Percentiles rank a stretch among this genome's conserved stretches.
phyloP scores from a whole-genome alignment of 1,284 basidiomycete species.

The Volvariella volvacea region DNA sequence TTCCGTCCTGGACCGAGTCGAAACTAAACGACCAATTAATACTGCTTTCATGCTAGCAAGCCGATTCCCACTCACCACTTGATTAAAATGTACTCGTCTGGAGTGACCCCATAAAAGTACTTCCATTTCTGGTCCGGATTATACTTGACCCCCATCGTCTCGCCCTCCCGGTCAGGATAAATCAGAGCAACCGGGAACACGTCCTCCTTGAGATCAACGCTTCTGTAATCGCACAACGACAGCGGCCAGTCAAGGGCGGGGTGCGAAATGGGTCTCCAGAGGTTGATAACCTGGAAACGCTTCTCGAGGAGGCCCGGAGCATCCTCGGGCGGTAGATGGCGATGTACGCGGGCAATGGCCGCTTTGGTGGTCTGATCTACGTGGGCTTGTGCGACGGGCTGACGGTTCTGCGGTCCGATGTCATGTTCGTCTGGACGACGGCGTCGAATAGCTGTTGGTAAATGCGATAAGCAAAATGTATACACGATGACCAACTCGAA shows the following conservation, averaged over 20 bases:
- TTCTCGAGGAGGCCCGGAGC: not conserved
- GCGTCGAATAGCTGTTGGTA: slow-evolving; percentile 20
- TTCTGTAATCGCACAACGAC: slow-evolving; percentile 3
- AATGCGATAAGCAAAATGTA: not conserved
- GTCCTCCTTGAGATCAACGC: not conserved
- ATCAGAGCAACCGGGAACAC: not conserved
- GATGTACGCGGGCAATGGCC: slow-evolving; percentile 2
- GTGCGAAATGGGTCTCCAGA: slow-evolving; percentile 16
- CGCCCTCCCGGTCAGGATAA: not conserved
- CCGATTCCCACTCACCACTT: slow-evolving; percentile 40
- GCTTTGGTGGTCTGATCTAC: slow-evolving; percentile 30
- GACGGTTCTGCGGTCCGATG: slow-evolving; percentile 17
- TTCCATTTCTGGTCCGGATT: slow-evolving; percentile 12
- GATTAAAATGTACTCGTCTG: slow-evolving; percentile 59
- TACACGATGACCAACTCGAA: too few relatives aligned
- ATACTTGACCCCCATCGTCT: slow-evolving; percentile 1
- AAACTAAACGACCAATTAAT: slow-evolving; percentile 21
- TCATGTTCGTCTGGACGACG: slow-evolving; percentile 18
- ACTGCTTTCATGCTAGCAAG: not conserved
- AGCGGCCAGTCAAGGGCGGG: not conserved
- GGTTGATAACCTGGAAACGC: slow-evolving; percentile 67
- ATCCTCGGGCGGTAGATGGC: not conserved
- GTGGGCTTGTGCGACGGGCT: slow-evolving; percentile 16
- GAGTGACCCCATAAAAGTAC: slow-evolving; percentile 52
- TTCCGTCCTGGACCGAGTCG: slow-evolving; percentile 35